These are phyloP conservation scores for Eucalyptus fibrosa DNA, from an alignment of 345 rosid genomes.

Conservation along the genomic window DNA sequence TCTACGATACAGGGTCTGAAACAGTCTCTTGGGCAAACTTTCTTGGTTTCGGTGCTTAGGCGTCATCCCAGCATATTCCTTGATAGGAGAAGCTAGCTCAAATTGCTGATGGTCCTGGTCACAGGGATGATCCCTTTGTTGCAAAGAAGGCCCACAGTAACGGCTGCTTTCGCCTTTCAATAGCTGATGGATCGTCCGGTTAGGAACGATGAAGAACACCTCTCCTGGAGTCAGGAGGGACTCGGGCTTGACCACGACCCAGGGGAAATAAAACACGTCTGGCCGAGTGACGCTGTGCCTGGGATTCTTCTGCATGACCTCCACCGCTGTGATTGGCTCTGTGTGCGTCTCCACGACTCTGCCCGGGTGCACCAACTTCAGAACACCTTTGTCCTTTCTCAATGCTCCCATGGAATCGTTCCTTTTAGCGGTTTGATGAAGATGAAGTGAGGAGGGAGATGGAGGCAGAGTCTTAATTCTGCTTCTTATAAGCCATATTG, in stretches of 20 bases:
- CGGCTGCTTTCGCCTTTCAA: neutral
- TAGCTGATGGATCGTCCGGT: constrained; percentile 16
- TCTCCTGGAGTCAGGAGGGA: constrained; percentile 14
- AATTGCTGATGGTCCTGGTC: neutral
- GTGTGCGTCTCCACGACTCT: constrained; percentile 12
- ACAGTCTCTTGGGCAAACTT: neutral
- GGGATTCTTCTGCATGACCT: constrained; percentile 23
- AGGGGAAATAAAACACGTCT: constrained; percentile 31
- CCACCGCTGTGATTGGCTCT: constrained; percentile 19
- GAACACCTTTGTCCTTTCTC: neutral
- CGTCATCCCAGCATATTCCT: neutral
- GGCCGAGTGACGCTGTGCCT: constrained; percentile 42
- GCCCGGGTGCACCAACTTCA: constrained; percentile 32
- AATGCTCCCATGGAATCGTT: neutral
- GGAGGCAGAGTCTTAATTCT: neutral
- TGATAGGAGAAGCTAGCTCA: neutral
- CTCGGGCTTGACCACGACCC: constrained; percentile 32
- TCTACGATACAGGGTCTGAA: neutral
- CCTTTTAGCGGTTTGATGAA: neutral
- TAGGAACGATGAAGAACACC: constrained; percentile 32
- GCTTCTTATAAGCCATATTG: neutral
- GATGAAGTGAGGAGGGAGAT: neutral
- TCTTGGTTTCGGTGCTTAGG: neutral
- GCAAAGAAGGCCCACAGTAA: neutral
- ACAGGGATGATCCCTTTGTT: neutral